Evolutionary conservation across 805 yeast genomes (phyloP), one percentile per base, ranked within the genome.

Genomic region (Spathaspora arborariae): DNA sequence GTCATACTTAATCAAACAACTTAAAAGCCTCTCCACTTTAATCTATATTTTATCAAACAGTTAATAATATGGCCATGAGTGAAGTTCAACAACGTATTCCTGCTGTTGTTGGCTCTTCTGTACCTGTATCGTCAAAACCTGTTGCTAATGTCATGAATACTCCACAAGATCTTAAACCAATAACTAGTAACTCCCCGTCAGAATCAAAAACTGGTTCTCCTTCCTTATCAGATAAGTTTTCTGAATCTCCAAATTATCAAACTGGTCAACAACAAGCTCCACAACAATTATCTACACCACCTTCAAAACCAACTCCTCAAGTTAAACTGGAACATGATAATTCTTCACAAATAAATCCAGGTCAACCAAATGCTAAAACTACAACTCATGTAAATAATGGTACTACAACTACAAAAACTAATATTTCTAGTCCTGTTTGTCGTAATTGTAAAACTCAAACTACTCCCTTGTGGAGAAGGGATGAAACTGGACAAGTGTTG

Each of bases 391-490:
- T 79, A 26, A 68, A 72, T 20, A 81, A 80, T 55, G 86, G 86
- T 22, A 72, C 84, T 34, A 78, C 85, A 20, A 80, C 86, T n/a
- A 73, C 84, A 15, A 82, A 81, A 54, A 74, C 82, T 15, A 82
- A 79, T 56, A 78, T 81, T 50, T 64, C 83, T 11, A 71, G 80
- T 27, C 88, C 95, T 4, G 76, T 84, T 19, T 91, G 98, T 64
- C 88, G 85, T 56, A 91, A 91, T 65, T 91, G 98, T 69, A 79
- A 84, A 58, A 91, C 98, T 1, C 86, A 89, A 48, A 91, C 94
- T 1, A 91, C 98, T 2, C 97, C 98, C 1, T 71, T 91, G 22
- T 91, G 97, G 97, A 78, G 97, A 65, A 76, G 97, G 52, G 97
- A 91, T 66, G 97, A 90, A 58, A 80, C 87, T 9, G 69, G 69